Evolutionary conservation across 331 rosid species (phyloP).

Genomic region (Malus hybrid): DNA sequence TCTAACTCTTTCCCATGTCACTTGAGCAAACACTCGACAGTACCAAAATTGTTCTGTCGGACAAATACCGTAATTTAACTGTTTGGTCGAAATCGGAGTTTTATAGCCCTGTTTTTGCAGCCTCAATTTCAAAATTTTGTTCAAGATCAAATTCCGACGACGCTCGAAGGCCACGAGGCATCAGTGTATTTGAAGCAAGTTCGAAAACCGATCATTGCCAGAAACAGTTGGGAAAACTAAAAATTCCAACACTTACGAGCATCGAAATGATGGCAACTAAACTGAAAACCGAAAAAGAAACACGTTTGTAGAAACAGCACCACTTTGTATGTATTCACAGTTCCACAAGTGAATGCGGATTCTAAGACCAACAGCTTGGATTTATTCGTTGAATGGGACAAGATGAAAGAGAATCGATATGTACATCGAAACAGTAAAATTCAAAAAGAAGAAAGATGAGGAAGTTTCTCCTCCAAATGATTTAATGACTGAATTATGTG

Average conservation of each 20-base stretch:
- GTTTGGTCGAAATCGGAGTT: background rate
- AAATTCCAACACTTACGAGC: background rate
- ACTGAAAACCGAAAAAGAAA: background rate
- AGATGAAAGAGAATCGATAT: slow-evolving; percentile 33
- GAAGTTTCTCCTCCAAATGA: slow-evolving; percentile 18
- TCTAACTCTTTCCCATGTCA: too few relatives aligned
- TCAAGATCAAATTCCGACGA: background rate
- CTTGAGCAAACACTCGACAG: too few relatives aligned
- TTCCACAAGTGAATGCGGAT: slow-evolving; percentile 17
- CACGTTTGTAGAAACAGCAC: slow-evolving; percentile 4
- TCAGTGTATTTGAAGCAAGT: background rate
- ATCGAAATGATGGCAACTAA: background rate
- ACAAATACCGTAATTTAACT: too few relatives aligned
- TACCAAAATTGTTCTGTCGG: background rate
- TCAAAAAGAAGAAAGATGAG: slow-evolving; percentile 13
- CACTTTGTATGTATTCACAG: slow-evolving; percentile 34
- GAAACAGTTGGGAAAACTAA: background rate
- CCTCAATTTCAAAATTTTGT: background rate
- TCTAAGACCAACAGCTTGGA: slow-evolving; percentile 33
- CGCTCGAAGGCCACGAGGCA: background rate
- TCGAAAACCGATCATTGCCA: background rate
- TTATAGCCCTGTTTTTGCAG: background rate
- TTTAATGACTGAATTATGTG: slow-evolving; percentile 21
- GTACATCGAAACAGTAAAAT: slow-evolving; percentile 28
- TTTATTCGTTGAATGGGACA: slow-evolving; percentile 44